Conservation (phyloP, 2,329 filamentous ascomycete genomes). For the Lachnellula cervina region DNA sequence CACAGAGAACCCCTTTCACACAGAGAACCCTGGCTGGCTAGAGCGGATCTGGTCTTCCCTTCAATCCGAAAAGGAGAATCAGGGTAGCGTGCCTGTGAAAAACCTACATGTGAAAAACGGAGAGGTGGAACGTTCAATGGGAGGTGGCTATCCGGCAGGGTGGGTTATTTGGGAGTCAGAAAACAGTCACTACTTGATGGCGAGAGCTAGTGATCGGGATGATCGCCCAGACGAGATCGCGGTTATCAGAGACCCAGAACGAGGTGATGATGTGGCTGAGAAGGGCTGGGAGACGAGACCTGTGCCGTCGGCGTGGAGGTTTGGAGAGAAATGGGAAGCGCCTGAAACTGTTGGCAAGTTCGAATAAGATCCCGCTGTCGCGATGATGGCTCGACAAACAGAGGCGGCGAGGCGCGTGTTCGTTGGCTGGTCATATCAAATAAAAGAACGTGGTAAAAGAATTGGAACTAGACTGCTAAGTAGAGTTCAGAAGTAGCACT, state of each 20-base stretch:
- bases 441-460: too few relatives aligned
- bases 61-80: background rate
- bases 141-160: background rate
- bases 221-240: background rate
- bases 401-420: too few relatives aligned
- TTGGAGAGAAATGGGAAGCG: background rate
- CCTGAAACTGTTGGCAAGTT: too few relatives aligned
- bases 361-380: too few relatives aligned
- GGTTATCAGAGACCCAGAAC: rapidly evolving
- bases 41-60: background rate
- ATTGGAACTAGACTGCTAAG: too few relatives aligned
- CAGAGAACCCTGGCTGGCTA: background rate
- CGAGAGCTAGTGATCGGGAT: background rate
- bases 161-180: background rate
- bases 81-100: background rate
- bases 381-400: too few relatives aligned
- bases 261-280: background rate
- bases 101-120: background rate
- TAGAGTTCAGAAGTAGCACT: too few relatives aligned
- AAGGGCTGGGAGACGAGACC: background rate
- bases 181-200: background rate
- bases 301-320: background rate
- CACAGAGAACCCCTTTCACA: background rate
- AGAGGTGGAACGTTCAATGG: background rate
- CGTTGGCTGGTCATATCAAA: too few relatives aligned